Percentiles rank a stretch among this genome's conserved stretches.
phyloP scores from a whole-genome alignment of 495 filamentous ascomycete species.

The Jackrogersella multiformis region DNA sequence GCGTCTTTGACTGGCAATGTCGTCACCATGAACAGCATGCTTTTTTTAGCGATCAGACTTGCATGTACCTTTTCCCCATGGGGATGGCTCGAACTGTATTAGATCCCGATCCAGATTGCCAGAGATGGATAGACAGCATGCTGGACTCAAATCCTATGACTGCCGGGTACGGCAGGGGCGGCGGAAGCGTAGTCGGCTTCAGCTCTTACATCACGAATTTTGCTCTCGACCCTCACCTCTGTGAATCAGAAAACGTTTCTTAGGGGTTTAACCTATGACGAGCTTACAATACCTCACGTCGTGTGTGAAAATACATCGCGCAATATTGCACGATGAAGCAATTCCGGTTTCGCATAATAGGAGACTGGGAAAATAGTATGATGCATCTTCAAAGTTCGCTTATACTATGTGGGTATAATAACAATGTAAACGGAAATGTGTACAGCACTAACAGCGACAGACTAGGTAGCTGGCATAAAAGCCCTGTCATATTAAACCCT shows the following conservation, averaged over 20 bases:
- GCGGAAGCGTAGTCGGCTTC: constrained; percentile 35
- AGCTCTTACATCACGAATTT: constrained; percentile 28
- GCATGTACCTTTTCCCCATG: constrained; percentile 37
- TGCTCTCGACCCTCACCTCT: constrained; percentile 19
- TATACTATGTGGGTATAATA: not conserved
- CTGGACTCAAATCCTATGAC: constrained; percentile 32
- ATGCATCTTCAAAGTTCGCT: not conserved
- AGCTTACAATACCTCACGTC: not conserved
- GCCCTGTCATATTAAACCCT: not conserved
- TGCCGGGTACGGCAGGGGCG: constrained; percentile 25
- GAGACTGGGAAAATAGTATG: not conserved
- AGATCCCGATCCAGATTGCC: constrained; percentile 18
- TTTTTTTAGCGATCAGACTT: constrained; percentile 25
- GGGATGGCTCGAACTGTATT: constrained; percentile 38
- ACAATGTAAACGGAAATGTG: not conserved
- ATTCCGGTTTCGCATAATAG: not conserved
- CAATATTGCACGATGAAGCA: not conserved
- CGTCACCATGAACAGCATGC: constrained; percentile 26
- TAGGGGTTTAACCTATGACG: not conserved
- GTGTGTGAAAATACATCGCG: not conserved
- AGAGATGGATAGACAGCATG: constrained; percentile 33
- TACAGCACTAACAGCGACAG: not conserved
- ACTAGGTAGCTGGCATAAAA: not conserved
- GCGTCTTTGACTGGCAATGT: constrained; percentile 39
- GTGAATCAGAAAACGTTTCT: not conserved